These are phyloP conservation scores for Apophysomyces trapeziformis DNA, from an alignment of 371 early-diverging fungal genomes.

Conservation along the genomic window DNA sequence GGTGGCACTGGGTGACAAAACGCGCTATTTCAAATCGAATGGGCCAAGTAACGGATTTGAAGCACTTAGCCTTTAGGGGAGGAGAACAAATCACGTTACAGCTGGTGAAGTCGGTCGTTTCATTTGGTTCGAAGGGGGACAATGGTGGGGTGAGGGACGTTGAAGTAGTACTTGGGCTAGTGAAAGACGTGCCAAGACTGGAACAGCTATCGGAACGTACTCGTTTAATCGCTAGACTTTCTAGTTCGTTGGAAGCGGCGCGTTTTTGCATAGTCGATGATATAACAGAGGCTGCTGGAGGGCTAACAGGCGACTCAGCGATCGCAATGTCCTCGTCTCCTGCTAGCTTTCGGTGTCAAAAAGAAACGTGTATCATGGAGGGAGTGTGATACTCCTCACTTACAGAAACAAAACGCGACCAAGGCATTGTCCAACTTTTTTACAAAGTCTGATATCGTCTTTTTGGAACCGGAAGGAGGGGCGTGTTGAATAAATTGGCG, in stretches of 20 bases:
- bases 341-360: not conserved
- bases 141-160: constrained; percentile 23
- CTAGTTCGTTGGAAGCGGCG: not conserved
- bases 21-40: constrained; percentile 41
- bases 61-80: constrained; percentile 12
- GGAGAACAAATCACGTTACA: constrained; percentile 17
- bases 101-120: not conserved
- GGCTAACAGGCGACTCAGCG: not conserved
- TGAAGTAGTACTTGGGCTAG: not conserved
- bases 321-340: constrained; percentile 1
- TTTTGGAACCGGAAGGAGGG: constrained; percentile 25
- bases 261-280: constrained; percentile 6
- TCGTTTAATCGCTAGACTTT: constrained; percentile 9
- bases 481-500: constrained; percentile 26
- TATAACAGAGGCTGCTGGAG: not conserved
- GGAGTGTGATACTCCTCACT: not conserved
- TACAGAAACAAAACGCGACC: constrained; percentile 12
- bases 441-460: constrained; percentile 24
- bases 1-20: constrained; percentile 23
- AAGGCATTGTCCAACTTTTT: constrained; percentile 22
- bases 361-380: not conserved
- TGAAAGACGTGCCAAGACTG: not conserved
- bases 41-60: constrained; percentile 29
- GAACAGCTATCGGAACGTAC: constrained; percentile 7
- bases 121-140: constrained; percentile 19